A percentile compares a stretch with the other conserved stretches of the same genome.
Conservation (phyloP, 1,284 basidiomycete species). For the Microbotryum violaceum region DNA sequence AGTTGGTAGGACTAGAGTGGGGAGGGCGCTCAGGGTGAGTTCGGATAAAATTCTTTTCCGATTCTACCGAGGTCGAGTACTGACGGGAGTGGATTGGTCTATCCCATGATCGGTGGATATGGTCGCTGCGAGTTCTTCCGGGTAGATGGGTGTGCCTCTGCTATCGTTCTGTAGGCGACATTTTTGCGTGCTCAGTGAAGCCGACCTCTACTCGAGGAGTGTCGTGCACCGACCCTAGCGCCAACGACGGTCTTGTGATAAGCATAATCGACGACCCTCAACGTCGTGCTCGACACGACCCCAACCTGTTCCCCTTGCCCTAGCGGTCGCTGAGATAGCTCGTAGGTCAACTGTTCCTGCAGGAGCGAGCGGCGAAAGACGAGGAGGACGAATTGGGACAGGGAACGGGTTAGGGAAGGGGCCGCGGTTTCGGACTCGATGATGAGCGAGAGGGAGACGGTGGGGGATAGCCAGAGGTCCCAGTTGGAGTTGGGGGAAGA, state of each 20-base stretch:
- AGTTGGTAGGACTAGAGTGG: constrained; percentile 19
- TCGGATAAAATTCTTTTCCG: no score
- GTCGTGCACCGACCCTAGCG: no score
- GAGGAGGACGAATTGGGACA: constrained; percentile 5
- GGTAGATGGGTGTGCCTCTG: background rate
- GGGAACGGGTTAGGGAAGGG: constrained; percentile 6
- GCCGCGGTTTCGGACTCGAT: constrained; percentile 19
- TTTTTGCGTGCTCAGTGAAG: no score
- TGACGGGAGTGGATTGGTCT: constrained; percentile 1
- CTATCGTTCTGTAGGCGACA: no score
- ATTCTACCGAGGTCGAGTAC: background rate
- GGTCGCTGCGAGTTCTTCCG: background rate
- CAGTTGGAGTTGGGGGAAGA: background rate
- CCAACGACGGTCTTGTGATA: background rate
- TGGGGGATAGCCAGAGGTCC: constrained; percentile 22
- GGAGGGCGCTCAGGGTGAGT: background rate
- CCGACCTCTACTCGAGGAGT: no score
- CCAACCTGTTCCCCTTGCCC: background rate
- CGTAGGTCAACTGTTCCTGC: constrained; percentile 12
- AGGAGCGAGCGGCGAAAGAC: constrained; percentile 13
- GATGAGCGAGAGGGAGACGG: constrained; percentile 25
- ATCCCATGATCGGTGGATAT: constrained; percentile 2
- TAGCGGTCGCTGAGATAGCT: constrained; percentile 7
- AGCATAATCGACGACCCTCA: constrained; percentile 23
- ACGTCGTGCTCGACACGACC: constrained; percentile 13